Evolutionary conservation across 768 basidiomycete genomes (phyloP), one percentile per base, ranked within the genome.

Genomic region (Russula emetica): DNA sequence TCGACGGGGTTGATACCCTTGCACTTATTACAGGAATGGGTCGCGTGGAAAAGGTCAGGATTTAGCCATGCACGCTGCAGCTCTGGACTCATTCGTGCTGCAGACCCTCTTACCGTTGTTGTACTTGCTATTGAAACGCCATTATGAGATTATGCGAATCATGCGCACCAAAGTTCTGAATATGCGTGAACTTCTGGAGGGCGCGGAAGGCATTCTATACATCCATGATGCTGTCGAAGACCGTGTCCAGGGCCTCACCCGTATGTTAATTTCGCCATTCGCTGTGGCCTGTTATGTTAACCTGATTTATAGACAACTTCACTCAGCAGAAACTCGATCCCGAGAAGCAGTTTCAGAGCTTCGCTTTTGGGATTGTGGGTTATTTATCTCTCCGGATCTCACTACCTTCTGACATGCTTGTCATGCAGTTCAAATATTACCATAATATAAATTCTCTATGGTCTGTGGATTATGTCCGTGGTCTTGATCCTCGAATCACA

Each of bases 1-100:
- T 75, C 30, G 74, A 75, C 49, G 72, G 69, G 2, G 24, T 54
- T 0, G 74, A 74, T 36, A 74, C 73, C 1, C 61, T 75, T 8
- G 53, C 62, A 4, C 67, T 74, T 2, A 67, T 75, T 1, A 59
- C 69, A 10, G 74, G 73, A 22, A 56, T 67, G 3, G 71, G 70
- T 3, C 66, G 72, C 11, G 62, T 72, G 5, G 74, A 75, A 57
- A 71, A 69, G 69, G 74, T 74, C 42, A 22, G 62, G 13, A 49
- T 44, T 7, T 32, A 24, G 2, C 4, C 14, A 2, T 18, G 1
- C 9, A 1, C 8, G 14, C 11, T 30, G 1, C 3, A 38, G n/a
- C 3, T 11, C 53, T 38, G 9, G 14, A 34, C 34, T 66, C 3
- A 28, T 50, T 24, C n/a, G 7, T 38, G 22, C 42, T 42, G 8